A percentile compares a stretch with the other conserved stretches of the same genome.
phyloP scores from a whole-genome alignment of 805 yeast genomes.

The Yarrowia osloensis region DNA sequence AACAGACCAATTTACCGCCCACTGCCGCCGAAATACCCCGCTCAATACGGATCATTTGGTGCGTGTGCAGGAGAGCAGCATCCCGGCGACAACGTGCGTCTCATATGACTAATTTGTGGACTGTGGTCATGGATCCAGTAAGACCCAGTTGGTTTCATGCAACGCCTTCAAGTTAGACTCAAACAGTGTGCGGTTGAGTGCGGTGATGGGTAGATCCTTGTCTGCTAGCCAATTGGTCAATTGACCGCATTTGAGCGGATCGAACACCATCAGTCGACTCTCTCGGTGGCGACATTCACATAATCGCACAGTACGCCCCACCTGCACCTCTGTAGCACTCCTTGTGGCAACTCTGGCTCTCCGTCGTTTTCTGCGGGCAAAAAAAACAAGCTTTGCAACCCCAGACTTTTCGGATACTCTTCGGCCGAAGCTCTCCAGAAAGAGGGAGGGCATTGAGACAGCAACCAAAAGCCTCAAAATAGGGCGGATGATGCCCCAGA shows the following conservation, averaged over 20 bases:
- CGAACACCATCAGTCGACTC: background rate
- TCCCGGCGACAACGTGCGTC: background rate
- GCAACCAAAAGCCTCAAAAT: background rate
- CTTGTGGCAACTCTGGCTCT: background rate
- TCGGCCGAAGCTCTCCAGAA: background rate
- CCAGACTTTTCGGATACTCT: conserved; percentile 30
- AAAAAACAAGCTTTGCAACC: conserved; percentile 2
- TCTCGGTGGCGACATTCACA: too few relatives aligned
- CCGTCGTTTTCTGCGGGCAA: background rate
- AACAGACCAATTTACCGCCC: background rate
- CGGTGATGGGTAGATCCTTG: too few relatives aligned
- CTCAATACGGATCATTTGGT: background rate
- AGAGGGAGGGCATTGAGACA: background rate
- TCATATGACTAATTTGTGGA: too few relatives aligned
- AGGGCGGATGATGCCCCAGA: background rate
- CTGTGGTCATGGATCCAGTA: too few relatives aligned
- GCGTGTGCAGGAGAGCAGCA: background rate
- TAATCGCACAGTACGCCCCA: too few relatives aligned
- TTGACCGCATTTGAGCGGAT: background rate
- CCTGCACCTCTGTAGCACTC: background rate
- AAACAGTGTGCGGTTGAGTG: background rate
- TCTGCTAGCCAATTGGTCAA: background rate
- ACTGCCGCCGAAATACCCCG: conserved; percentile 5
- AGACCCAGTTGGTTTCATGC: too few relatives aligned
- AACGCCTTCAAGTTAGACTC: conserved; percentile 8